Base-by-base conservation (phyloP, 192 early-diverging fungal species). In the Coemansia sp. region DNA sequence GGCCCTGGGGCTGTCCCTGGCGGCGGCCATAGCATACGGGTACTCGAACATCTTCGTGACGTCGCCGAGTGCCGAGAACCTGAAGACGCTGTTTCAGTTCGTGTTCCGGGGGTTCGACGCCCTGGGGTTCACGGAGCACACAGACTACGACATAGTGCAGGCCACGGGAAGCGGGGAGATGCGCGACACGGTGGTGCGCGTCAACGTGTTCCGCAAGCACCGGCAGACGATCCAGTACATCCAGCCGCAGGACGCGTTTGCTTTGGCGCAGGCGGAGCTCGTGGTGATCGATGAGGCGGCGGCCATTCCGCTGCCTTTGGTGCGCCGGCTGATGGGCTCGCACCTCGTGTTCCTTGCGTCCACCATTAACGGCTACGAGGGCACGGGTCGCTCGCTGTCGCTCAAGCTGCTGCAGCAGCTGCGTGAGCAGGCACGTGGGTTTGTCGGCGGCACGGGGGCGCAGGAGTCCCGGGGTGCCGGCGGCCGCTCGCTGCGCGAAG, bases 11-110 rank as follows among this genome's bases (percentile, higher is more conserved):
- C 85, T 99, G 43, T 84, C 94, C 17, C 91, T 99, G 67, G 93
- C 94, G 15, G 87, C 93, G 1, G 96, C 96, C 13, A 83, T 99
- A n/a, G 91, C 95, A 0, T 96, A 95, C 77, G 96, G 96, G 30
- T 99, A 99, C 78, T 93, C 92, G 56, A 99, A 99, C 77, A 95
- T 99, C 60, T 99, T 99, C 81, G 91, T 99, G 62, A 96, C 96
- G 2, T 95, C 94, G 14, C 96, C 96, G 22, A 87, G 86, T 53
- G 95, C 96, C 23, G 95, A 97, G 71, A 99, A 99, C 67, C 88
- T 99, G 67, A 96, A 95, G 68, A 99, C 96, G 7, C 80, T 99
- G 33, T 99, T 99, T 62, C 92, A 96, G 80, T 97, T 97, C 81
- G 82, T 99, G 7, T 96, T 99, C 83, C 93, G 94, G 73, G 93